Evolutionary conservation across 2,329 filamentous ascomycete genomes (phyloP).

Genomic region (Trichoderma oligosporum): DNA sequence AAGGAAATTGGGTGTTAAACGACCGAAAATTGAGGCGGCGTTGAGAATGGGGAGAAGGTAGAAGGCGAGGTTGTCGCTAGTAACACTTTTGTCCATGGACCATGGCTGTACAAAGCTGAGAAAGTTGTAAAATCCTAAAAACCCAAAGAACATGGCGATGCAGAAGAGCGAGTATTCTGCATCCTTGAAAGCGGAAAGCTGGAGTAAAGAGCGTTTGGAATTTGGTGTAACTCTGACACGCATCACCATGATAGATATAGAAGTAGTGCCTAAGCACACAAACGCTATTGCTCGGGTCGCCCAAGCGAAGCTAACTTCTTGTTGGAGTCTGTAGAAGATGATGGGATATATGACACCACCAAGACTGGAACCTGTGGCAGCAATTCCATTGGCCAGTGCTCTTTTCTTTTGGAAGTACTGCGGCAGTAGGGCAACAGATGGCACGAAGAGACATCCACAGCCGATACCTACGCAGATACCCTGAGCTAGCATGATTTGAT

Average conservation of each 20-base stretch:
- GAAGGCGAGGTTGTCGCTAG: slow-evolving; percentile 32
- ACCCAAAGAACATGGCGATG: slow-evolving; percentile 30
- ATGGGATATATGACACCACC: slow-evolving; percentile 36
- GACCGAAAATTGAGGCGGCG: slow-evolving; percentile 44
- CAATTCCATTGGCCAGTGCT: slow-evolving; percentile 34
- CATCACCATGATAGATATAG: slow-evolving; percentile 40
- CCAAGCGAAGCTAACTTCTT: slow-evolving; percentile 30
- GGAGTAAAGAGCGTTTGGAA: slow-evolving; percentile 10
- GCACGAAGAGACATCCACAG: slow-evolving; percentile 39
- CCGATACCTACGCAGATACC: slow-evolving; percentile 45
- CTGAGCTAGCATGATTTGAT: slow-evolving; percentile 44
- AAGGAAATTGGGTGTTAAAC: slow-evolving; percentile 39
- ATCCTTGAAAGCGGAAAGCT: slow-evolving; percentile 26
- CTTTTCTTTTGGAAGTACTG: slow-evolving; percentile 32
- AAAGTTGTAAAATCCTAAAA: slow-evolving; percentile 37
- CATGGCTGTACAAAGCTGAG: slow-evolving; percentile 35
- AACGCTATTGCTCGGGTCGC: slow-evolving; percentile 29
- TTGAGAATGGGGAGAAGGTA: slow-evolving; percentile 46
- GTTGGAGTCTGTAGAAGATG: slow-evolving; percentile 23
- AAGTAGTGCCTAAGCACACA: slow-evolving; percentile 31
- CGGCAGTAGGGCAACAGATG: slow-evolving; percentile 33
- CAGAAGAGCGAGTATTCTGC: slow-evolving; percentile 19
- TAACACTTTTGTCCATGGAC: slow-evolving; percentile 31
- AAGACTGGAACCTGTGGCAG: slow-evolving; percentile 31
- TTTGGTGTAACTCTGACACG: slow-evolving; percentile 34